Base-by-base conservation (phyloP, 306 rosid genomes). In the Prunus kanzakura region DNA sequence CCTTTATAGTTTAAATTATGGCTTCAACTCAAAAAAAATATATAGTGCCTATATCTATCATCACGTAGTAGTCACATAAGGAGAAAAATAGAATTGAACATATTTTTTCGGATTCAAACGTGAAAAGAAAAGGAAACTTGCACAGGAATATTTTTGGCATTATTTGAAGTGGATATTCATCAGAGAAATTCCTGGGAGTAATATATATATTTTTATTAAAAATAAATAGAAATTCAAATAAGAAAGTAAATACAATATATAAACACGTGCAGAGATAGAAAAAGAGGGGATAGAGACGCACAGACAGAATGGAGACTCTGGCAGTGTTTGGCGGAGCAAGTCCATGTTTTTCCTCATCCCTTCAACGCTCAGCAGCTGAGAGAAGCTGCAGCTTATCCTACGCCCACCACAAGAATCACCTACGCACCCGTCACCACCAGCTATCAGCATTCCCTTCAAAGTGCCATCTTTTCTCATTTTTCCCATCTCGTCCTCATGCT, bases 401-500 rank as follows among this genome's bases (percentile, higher is more conserved):
- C 75, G 18, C 86, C n/a, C 75, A 38, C 20, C 79, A 20, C 15
- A 75, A 45, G 11, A 18, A 78, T 50, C 45, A 69, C 80, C 62
- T 54, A 41, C 73, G 83, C n/a, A n/a, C 83, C 79, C 64, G 20
- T 54, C 76, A 72, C 74, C 88, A 73, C 46, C 79, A 79, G 65
- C 83, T 92, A 19, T 69, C 97, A 0, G 90, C 99, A 80, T 92
- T 95, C 65, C 87, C 92, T 73, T 84, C 96, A 19, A 84, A 84
- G 10, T 87, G 86, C 25, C 87, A 86, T 84, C 93, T 89, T 41
- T 92, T 92, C 82, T 86, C 86, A 1, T 55, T 67, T 68, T 50
- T 27, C 50, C 76, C 80, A 23, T 54, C 82, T 64, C 70, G 75
- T 76, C 79, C 72, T 55, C 67, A 78, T 85, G 84, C 89, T 51